Conservation (phyloP, 2,329 filamentous ascomycete species). For the Aspergillus clavatus region DNA sequence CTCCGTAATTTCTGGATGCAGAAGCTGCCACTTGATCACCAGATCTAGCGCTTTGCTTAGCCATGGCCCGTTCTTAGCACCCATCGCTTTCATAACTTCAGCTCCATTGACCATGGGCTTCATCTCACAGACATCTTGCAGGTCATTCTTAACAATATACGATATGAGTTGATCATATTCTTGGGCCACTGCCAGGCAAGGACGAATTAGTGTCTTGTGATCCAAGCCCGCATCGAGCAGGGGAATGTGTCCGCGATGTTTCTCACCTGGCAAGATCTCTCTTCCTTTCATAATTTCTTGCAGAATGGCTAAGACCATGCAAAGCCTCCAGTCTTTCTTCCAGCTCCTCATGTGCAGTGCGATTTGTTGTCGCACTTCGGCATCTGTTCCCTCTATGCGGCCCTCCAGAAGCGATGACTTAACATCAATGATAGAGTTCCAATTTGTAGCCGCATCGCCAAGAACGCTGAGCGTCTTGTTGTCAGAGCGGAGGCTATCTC, state of each 20-base stretch:
- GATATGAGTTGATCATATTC: constrained; percentile 52
- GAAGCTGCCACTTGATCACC: constrained; percentile 82
- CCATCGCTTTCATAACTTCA: constrained; percentile 62
- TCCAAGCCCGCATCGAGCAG: constrained; percentile 5
- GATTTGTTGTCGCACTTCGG: constrained; percentile 35
- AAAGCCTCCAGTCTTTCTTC: constrained; percentile 38
- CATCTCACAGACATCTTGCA: constrained; percentile 51
- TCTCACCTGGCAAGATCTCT: constrained; percentile 30
- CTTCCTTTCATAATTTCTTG: constrained; percentile 35
- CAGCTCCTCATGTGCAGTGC: constrained; percentile 33
- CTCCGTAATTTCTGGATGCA: constrained; percentile 65
- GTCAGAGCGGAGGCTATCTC: constrained; percentile 73
- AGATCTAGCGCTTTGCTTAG: constrained; percentile 73
- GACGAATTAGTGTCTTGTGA: constrained; percentile 11
- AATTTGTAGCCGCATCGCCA: constrained; percentile 59
- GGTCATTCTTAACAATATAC: constrained; percentile 47
- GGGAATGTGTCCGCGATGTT: neutral
- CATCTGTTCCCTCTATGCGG: constrained; percentile 23
- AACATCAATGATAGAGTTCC: constrained; percentile 57
- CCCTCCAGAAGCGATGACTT: constrained; percentile 43
- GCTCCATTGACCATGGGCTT: constrained; percentile 70
- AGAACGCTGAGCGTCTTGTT: constrained; percentile 71
- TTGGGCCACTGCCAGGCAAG: constrained; percentile 37
- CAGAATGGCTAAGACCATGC: constrained; percentile 37
- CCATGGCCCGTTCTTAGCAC: constrained; percentile 69